Evolutionary conservation across 2,329 filamentous ascomycete genomes (phyloP), one percentile per base, ranked within the genome.

Genomic region (Penicillium sp.): DNA sequence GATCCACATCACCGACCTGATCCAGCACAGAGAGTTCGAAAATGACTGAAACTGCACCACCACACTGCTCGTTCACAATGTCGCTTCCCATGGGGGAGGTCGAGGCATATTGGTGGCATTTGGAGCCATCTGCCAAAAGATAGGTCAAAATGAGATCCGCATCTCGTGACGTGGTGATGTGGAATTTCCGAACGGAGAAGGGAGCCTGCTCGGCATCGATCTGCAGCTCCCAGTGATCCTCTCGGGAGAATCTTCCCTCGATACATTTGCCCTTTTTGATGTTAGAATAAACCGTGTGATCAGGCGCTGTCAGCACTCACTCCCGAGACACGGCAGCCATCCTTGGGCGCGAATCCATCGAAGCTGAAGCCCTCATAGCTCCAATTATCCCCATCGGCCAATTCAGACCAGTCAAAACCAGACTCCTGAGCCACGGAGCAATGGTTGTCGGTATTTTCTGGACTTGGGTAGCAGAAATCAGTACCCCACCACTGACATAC

Each of bases 1-100:
- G 81, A 68, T 82, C 82, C 81, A 90, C 95, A 65, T 82, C 76
- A 71, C 84, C 81, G 58, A 79, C 73, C 71, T 82, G 81, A 62
- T 72, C 75, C 49, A 81, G 74, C 62, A 83, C 77, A 71, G 88
- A 84, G 56, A 83, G 76, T 57, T 80, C 77, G 71, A 96, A 86
- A 52, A 84, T 86, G 58, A 96, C 91, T 56, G 85, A 86, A 71
- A 84, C 90, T 60, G 93, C 92, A 75, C 91, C 92, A 84, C 92
- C 93, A 73, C 93, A 97, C 82, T 96, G 91, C 57, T 79, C 84
- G 84, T 97, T 97, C 77, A 85, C 78, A 66, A 96, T 81, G 54
- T 83, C 84, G 55, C 85, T 87, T 68, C 90, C 90, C 14, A 81
- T 78, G 55, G 81, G 79, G 62, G 81, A 84, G 83, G 90, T 93